Percentiles rank a stretch among this genome's conserved stretches.
Conservation (phyloP, 768 basidiomycete genomes). For the Suillus bovinus region DNA sequence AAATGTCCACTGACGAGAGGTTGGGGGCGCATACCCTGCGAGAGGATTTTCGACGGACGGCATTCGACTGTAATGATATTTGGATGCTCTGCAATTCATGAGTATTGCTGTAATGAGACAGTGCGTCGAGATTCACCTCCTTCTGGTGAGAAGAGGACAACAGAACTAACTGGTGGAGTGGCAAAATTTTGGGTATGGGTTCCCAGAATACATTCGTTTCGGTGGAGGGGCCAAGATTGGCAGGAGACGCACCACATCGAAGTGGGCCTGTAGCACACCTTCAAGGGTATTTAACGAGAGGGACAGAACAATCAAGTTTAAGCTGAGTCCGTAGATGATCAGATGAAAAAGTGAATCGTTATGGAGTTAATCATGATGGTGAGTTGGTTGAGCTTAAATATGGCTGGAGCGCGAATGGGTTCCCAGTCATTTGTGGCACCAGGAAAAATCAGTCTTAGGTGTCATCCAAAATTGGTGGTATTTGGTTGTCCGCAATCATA, state of each 20-base stretch:
- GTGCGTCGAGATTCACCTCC: conserved; percentile 52
- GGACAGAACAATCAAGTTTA: conserved; percentile 20
- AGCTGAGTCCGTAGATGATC: conserved; percentile 16
- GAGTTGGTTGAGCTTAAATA: background rate
- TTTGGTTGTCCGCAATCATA: no score
- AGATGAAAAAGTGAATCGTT: conserved; percentile 10
- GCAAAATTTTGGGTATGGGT: conserved; percentile 54
- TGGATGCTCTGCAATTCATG: conserved; percentile 57
- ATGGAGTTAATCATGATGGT: conserved; percentile 1
- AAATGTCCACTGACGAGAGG: conserved; percentile 67
- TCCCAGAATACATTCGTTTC: conserved; percentile 61
- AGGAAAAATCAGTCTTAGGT: no score
- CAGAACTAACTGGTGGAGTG: conserved; percentile 73
- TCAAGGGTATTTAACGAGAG: conserved; percentile 74
- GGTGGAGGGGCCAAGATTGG: conserved; percentile 77
- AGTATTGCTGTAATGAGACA: conserved; percentile 3
- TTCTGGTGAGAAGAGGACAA: conserved; percentile 74
- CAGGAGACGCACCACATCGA: conserved; percentile 89
- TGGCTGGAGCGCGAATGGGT: background rate
- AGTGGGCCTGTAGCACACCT: conserved; percentile 68
- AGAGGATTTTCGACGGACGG: conserved; percentile 64
- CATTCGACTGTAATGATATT: conserved; percentile 70
- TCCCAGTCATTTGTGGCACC: no score
- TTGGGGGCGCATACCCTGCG: conserved; percentile 70
- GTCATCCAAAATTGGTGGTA: no score